phyloP scores from a whole-genome alignment of 495 filamentous ascomycete species.

The Penicillium pulvis region DNA sequence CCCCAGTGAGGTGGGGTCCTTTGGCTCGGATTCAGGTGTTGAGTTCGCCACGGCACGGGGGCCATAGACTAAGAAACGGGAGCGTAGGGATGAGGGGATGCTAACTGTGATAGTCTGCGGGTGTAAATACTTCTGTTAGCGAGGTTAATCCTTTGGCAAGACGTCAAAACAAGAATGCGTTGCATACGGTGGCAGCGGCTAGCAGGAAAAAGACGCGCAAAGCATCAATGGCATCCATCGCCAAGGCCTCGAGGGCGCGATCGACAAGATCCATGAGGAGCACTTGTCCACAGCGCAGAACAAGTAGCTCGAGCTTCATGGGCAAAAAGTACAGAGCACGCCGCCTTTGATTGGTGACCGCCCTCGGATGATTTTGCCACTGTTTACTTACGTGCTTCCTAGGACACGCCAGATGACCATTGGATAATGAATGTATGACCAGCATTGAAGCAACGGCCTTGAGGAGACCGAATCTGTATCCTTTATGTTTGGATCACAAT shows the following conservation, averaged over 20 bases:
- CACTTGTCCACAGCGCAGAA: too few relatives aligned
- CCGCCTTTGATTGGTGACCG: too few relatives aligned
- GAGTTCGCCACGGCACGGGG: slow-evolving; percentile 46
- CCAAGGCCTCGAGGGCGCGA: slow-evolving; percentile 26
- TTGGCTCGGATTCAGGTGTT: slow-evolving; percentile 17
- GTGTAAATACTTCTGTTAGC: not conserved
- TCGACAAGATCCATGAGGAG: slow-evolving; percentile 30
- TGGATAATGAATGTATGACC: too few relatives aligned
- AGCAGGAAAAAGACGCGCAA: slow-evolving; percentile 48
- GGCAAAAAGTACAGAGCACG: too few relatives aligned
- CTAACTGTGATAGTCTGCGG: slow-evolving; percentile 44
- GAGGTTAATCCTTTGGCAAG: not conserved
- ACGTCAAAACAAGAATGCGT: not conserved
- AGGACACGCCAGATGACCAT: too few relatives aligned
- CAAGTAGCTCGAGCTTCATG: too few relatives aligned
- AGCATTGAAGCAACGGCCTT: too few relatives aligned
- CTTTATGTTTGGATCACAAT: too few relatives aligned
- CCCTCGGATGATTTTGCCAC: too few relatives aligned
- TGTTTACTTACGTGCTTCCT: too few relatives aligned
- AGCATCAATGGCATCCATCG: slow-evolving; percentile 45
- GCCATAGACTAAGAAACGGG: slow-evolving; percentile 61
- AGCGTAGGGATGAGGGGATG: slow-evolving; percentile 49
- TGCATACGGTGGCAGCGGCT: slow-evolving; percentile 51
- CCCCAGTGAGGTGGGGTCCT: slow-evolving; percentile 6
- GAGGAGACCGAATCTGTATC: too few relatives aligned